Evolutionary conservation across 2,329 filamentous ascomycete species (phyloP), one percentile per base, ranked within the genome.

Genomic region (Ramularia collo-cygni): DNA sequence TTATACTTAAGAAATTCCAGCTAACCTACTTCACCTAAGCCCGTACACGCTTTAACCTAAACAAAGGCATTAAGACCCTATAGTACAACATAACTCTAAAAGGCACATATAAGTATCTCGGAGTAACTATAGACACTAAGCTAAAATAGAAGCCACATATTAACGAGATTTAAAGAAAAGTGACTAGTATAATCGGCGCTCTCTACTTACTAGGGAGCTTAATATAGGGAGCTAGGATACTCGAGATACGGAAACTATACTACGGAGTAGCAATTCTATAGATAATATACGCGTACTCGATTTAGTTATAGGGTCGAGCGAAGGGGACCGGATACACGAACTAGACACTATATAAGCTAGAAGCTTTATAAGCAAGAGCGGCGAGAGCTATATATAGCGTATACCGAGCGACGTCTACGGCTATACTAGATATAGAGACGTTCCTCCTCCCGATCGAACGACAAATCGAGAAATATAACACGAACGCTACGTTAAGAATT

Each of bases 371-470:
- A 26, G 30, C 21, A 40, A 33, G 26, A 28, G 37, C 18, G 31
- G 37, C 37, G 9, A 40, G 37, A 40, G 37, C 37, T 34, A 40
- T 40, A 33, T 34, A 26, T 17, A 24, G 37, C 16, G 30, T 17
- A 35, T 35, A 34, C 31, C 13, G 26, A 40, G 37, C 19, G 26
- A 40, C 30, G 10, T 40, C 29, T 14, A 35, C 13, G 16, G 37
- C 31, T 40, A 28, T 27, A 40, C 37, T 40, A 40, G 37, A 40
- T 35, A 17, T 40, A 34, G 37, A 40, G 24, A 15, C 30, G 28
- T 34, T 34, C 21, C 30, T 40, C 13, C 30, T 40, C 5, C 37
- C 30, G 10, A 24, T 40, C 8, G 19, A 27, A 35, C 30, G 24
- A 34, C 19, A 40, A 28, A 40, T 40, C 19, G 30, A 40, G 37